These are phyloP conservation scores for Termitomyces sp. DNA, from an alignment of 768 basidiomycete species.

Conservation along the genomic window DNA sequence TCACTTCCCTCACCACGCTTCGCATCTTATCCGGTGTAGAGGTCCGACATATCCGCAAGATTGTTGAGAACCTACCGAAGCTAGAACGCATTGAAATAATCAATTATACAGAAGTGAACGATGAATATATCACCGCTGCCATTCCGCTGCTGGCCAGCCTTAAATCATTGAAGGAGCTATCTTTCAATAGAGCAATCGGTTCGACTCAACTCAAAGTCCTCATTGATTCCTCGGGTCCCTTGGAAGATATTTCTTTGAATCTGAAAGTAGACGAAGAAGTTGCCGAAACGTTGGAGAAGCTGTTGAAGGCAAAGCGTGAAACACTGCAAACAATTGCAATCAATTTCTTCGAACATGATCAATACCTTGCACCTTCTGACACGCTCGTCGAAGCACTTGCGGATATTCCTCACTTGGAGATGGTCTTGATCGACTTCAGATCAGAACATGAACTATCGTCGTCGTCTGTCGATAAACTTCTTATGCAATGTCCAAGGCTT, in stretches of 20 bases:
- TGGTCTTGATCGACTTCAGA: not conserved
- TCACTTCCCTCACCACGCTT: not conserved
- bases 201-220: no score
- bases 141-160: not conserved
- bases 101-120: not conserved
- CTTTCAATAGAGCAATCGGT: no score
- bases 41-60: not conserved
- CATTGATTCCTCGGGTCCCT: no score
- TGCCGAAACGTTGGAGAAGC: not conserved
- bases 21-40: not conserved
- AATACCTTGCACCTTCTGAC: not conserved
- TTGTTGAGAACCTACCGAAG: not conserved
- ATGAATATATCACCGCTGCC: no score
- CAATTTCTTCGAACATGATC: not conserved
- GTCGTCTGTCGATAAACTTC: not conserved
- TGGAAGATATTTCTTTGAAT: no score
- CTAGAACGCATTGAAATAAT: not conserved
- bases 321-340: no score
- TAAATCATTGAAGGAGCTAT: not conserved
- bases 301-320: not conserved
- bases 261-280: no score
- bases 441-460: not conserved
- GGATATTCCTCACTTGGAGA: not conserved
- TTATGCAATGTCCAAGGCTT: no score
- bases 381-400: not conserved